Conservation (phyloP, 495 filamentous ascomycete genomes). For the Aspergillus carlsbadensis region DNA sequence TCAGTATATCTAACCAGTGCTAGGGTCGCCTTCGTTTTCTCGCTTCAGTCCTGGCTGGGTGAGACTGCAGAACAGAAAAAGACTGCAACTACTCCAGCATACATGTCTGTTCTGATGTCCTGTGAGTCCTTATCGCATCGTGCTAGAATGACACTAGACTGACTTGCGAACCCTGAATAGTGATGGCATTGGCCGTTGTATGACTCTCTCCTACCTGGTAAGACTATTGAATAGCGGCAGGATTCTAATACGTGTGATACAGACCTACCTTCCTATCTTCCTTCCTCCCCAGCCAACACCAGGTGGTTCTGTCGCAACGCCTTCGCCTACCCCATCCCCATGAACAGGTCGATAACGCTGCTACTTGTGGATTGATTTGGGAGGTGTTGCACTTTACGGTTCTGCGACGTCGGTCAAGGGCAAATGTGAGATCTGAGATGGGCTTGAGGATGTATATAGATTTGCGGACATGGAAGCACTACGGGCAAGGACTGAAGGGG, state of each 20-base stretch:
- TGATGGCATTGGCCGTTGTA: conserved; percentile 75
- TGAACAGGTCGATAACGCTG: conserved; percentile 11
- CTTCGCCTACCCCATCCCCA: conserved; percentile 43
- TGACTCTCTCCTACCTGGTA: conserved; percentile 23
- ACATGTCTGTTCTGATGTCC: conserved; percentile 83
- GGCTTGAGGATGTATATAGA: background rate
- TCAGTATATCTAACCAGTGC: conserved; percentile 1
- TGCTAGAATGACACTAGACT: conserved; percentile 14
- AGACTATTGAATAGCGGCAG: background rate
- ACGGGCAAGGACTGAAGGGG: background rate
- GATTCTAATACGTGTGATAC: conserved; percentile 18
- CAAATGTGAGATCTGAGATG: background rate
- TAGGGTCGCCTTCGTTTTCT: conserved; percentile 82
- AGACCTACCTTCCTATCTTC: conserved; percentile 85
- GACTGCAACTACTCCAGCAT: conserved; percentile 68
- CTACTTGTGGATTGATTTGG: background rate
- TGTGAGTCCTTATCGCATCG: conserved; percentile 50
- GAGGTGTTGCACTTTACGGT: too few species aligned
- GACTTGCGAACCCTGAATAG: conserved; percentile 36
- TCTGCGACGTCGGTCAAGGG: too few species aligned
- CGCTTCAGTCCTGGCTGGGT: conserved; percentile 81
- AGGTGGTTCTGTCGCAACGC: conserved; percentile 42
- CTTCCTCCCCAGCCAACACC: conserved; percentile 56
- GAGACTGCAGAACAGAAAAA: conserved; percentile 76
- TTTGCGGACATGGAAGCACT: background rate